Evolutionary conservation across 2,329 filamentous ascomycete genomes (phyloP).

Genomic region (Huntiella decipiens): DNA sequence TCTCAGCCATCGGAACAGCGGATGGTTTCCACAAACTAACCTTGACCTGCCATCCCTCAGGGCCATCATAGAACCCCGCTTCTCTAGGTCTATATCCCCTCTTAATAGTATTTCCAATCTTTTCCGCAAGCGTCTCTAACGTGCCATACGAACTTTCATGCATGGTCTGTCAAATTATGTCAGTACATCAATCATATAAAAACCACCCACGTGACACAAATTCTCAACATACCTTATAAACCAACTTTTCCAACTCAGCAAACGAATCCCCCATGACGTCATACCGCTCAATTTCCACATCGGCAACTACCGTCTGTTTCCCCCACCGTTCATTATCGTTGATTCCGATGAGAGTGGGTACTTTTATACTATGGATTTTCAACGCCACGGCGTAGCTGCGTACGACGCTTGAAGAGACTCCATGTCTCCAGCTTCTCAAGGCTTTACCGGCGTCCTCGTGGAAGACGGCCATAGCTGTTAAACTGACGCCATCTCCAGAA

Average conservation of each 20-base stretch:
- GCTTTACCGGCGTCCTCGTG: slow-evolving; percentile 13
- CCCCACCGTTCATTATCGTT: slow-evolving; percentile 49
- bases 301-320: slow-evolving; percentile 48
- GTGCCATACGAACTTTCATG: slow-evolving; percentile 40
- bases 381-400: slow-evolving; percentile 20
- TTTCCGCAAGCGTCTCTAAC: slow-evolving; percentile 38
- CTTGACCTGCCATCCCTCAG: slow-evolving; percentile 30
- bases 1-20: slow-evolving; percentile 54
- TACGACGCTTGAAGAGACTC: slow-evolving; percentile 12
- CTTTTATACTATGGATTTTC: slow-evolving; percentile 35
- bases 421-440: slow-evolving; percentile 7
- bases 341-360: slow-evolving; percentile 53
- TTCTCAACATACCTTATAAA: slow-evolving; percentile 27
- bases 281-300: slow-evolving; percentile 40
- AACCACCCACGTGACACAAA: not conserved
- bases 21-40: slow-evolving; percentile 53
- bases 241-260: slow-evolving; percentile 33
- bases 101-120: slow-evolving; percentile 28
- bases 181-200: not conserved
- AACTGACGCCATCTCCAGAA: slow-evolving; percentile 39
- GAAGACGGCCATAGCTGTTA: slow-evolving; percentile 28
- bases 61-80: slow-evolving; percentile 8
- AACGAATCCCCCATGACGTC: slow-evolving; percentile 30
- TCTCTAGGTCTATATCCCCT: slow-evolving; percentile 19
- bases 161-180: slow-evolving; percentile 25